These are phyloP conservation scores for Juncus effusus DNA, from an alignment of 176 grass and related monocot genomes.

Conservation along the genomic window DNA sequence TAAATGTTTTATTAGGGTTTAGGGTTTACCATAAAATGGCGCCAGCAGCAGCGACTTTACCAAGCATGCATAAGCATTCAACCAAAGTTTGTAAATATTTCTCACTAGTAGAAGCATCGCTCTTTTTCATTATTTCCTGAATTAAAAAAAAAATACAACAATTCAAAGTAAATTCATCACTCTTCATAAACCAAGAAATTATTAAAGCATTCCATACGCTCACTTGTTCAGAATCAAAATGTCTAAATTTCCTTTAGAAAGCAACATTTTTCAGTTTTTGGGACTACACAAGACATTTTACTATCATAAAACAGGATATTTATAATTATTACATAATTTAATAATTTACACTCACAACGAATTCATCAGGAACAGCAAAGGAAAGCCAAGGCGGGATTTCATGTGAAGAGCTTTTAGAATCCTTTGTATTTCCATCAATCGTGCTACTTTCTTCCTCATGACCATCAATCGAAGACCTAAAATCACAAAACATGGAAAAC, in stretches of 20 bases:
- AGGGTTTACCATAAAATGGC: conserved; percentile 81
- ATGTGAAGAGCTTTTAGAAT: conserved; percentile 57
- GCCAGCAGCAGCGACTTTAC: conserved; percentile 96
- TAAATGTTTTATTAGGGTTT: background rate
- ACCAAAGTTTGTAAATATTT: conserved; percentile 95
- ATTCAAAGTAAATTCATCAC: too few species aligned
- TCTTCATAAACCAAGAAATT: too few species aligned
- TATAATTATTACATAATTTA: background rate
- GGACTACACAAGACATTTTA: too few species aligned
- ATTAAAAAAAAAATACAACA: conserved; percentile 3
- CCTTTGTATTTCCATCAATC: conserved; percentile 42
- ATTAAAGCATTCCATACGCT: too few species aligned
- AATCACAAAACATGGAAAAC: conserved; percentile 13
- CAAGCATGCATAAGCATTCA: conserved; percentile 95
- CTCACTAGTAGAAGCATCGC: conserved; percentile 48
- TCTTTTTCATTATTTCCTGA: conserved; percentile 89
- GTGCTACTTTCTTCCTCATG: conserved; percentile 66
- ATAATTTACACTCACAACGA: conserved; percentile 53
- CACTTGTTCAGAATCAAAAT: too few species aligned
- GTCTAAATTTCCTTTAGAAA: too few species aligned
- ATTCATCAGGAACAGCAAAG: conserved; percentile 86
- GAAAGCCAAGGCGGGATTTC: conserved; percentile 84
- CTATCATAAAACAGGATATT: too few species aligned
- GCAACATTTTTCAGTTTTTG: too few species aligned
- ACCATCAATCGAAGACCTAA: conserved; percentile 84